These are phyloP conservation scores for Verticillium isaacii DNA, from an alignment of 2,329 filamentous ascomycete genomes.

Conservation along the genomic window DNA sequence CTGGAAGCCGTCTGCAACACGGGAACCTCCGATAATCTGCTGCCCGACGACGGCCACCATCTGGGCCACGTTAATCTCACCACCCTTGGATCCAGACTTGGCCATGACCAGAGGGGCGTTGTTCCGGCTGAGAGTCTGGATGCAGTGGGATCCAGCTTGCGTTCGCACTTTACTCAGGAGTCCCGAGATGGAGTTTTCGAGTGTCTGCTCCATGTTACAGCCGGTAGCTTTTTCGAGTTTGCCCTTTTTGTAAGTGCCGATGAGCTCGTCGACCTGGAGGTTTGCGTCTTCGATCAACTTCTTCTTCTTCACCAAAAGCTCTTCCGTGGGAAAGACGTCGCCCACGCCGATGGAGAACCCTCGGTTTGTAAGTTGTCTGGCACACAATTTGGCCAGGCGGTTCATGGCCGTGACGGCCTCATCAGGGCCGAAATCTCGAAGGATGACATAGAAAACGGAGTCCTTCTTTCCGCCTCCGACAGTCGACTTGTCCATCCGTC, in stretches of 20 bases:
- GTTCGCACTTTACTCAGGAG: slow-evolving; percentile 90
- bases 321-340: slow-evolving; percentile 80
- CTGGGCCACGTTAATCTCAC: slow-evolving; percentile 95
- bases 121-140: slow-evolving; percentile 81
- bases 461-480: slow-evolving; percentile 98
- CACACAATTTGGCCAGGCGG: slow-evolving; percentile 82
- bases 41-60: slow-evolving; percentile 98
- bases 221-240: slow-evolving; percentile 82
- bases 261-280: slow-evolving; percentile 74
- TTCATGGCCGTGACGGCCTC: slow-evolving; percentile 92
- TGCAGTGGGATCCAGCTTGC: slow-evolving; percentile 85
- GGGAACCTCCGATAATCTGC: slow-evolving; percentile 91
- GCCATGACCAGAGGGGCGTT: slow-evolving; percentile 97
- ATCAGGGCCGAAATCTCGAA: slow-evolving; percentile 89
- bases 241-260: slow-evolving; percentile 72
- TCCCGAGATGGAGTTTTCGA: slow-evolving; percentile 87
- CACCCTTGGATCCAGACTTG: slow-evolving; percentile 94
- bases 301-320: slow-evolving; percentile 68
- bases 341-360: slow-evolving; percentile 96
- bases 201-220: slow-evolving; percentile 84
- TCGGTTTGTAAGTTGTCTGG: slow-evolving; percentile 79
- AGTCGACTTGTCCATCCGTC: slow-evolving; percentile 94
- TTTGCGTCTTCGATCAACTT: slow-evolving; percentile 75
- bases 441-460: slow-evolving; percentile 93
- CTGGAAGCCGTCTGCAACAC: slow-evolving; percentile 94